Percentiles rank a stretch among this genome's conserved stretches.
Evolutionary conservation across 2,329 filamentous ascomycete genomes (phyloP).

Genomic region (Cladosporium sphaerospermum): DNA sequence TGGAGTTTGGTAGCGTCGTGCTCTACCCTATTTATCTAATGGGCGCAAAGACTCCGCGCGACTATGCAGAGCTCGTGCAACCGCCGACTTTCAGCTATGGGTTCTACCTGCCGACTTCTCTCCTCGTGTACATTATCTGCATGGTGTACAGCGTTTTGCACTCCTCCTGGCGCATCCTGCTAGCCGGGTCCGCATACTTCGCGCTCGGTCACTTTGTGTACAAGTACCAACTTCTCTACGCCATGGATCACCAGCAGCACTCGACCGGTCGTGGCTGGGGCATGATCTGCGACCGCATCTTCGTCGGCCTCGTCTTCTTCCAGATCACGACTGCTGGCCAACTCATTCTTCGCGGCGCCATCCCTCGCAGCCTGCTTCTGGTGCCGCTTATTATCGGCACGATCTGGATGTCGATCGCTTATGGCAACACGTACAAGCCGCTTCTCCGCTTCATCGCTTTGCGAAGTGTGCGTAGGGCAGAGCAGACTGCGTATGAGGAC

Average conservation of each 20-base stretch:
- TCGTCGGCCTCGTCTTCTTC: conserved; percentile 81
- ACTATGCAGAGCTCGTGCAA: conserved; percentile 73
- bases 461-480: conserved; percentile 67
- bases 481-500: conserved; percentile 40
- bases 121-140: conserved; percentile 91
- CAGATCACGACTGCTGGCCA: conserved; percentile 87
- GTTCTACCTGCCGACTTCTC: conserved; percentile 86
- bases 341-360: conserved; percentile 67
- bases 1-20: conserved; percentile 81
- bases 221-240: conserved; percentile 96
- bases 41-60: conserved; percentile 78
- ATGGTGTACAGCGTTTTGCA: conserved; percentile 87
- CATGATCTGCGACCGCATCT: conserved; percentile 89
- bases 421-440: conserved; percentile 73
- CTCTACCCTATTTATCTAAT: conserved; percentile 76
- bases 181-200: conserved; percentile 75
- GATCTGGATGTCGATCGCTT: conserved; percentile 84
- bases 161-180: conserved; percentile 71
- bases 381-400: conserved; percentile 72
- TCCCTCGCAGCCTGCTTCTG: conserved; percentile 65
- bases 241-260: conserved; percentile 95
- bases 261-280: conserved; percentile 91
- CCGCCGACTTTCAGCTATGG: conserved; percentile 91
- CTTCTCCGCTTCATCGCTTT: conserved; percentile 89
- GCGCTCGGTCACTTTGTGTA: conserved; percentile 79